Evolutionary conservation across 2,329 filamentous ascomycete genomes (phyloP).

Genomic region (Ascomycota sp.): DNA sequence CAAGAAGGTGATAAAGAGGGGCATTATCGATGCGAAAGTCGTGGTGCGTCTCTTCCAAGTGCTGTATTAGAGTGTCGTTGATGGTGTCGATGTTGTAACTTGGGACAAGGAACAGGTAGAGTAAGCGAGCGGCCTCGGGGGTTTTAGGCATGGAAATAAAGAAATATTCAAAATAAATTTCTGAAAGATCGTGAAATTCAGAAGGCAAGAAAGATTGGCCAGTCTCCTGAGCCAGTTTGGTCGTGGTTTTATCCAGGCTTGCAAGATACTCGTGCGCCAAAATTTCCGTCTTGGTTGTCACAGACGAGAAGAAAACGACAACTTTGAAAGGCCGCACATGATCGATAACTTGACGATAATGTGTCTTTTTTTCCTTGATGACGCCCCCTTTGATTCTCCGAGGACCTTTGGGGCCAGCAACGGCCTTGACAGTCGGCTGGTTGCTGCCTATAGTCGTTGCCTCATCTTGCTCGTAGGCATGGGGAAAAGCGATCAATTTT

Average conservation of each 20-base stretch:
- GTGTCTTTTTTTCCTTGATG: slow-evolving; percentile 9
- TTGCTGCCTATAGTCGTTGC: slow-evolving; percentile 1
- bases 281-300: slow-evolving; percentile 67
- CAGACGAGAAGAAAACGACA: slow-evolving; percentile 72
- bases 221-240: slow-evolving; percentile 20
- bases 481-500: slow-evolving; percentile 17
- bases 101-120: slow-evolving; percentile 73
- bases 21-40: slow-evolving; percentile 92
- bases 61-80: slow-evolving; percentile 68
- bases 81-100: slow-evolving; percentile 93
- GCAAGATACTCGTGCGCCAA: slow-evolving; percentile 44
- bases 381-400: slow-evolving; percentile 26
- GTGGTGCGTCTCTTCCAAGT: slow-evolving; percentile 80
- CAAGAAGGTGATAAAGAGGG: slow-evolving; percentile 53
- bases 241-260: slow-evolving; percentile 29
- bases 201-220: slow-evolving; percentile 29
- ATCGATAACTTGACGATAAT: slow-evolving; percentile 8
- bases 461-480: slow-evolving; percentile 9
- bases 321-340: slow-evolving; percentile 38
- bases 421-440: slow-evolving; percentile 9
- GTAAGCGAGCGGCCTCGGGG: slow-evolving; percentile 34
- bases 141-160: slow-evolving; percentile 59
- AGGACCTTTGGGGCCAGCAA: slow-evolving; percentile 19
- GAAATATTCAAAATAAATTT: slow-evolving; percentile 83
- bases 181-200: slow-evolving; percentile 55